These are phyloP conservation scores for Tylopilus balloui DNA, from an alignment of 768 basidiomycete species.

Conservation along the genomic window DNA sequence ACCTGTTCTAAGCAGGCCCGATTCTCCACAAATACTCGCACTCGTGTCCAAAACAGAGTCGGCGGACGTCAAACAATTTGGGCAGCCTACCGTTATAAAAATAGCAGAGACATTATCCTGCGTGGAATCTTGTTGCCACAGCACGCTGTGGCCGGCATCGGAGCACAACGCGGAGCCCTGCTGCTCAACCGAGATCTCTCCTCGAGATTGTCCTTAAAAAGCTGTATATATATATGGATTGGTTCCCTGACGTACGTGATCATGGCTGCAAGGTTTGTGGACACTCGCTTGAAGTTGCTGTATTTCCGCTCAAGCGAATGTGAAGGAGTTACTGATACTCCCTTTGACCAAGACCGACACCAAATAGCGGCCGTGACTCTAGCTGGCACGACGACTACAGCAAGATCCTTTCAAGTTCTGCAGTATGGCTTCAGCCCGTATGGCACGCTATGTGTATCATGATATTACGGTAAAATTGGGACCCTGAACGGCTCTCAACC, in stretches of 20 bases:
- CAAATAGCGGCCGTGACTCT: not conserved
- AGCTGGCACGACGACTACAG: not conserved
- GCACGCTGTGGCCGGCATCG: too few species aligned
- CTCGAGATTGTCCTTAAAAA: conserved; percentile 6
- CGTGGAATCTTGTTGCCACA: too few species aligned
- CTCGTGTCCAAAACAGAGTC: too few species aligned
- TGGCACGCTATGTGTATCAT: conserved; percentile 1
- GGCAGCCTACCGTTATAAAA: too few species aligned
- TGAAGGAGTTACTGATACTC: too few species aligned
- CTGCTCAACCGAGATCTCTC: too few species aligned
- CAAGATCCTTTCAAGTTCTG: not conserved
- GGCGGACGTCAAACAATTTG: too few species aligned
- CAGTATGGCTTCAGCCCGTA: not conserved
- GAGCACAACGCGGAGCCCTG: too few species aligned
- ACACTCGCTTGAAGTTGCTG: conserved; percentile 9
- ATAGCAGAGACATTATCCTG: too few species aligned
- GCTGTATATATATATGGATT: conserved; percentile 7
- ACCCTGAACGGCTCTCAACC: conserved; percentile 17
- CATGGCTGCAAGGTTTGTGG: conserved; percentile 2
- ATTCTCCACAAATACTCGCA: too few species aligned
- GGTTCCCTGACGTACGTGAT: too few species aligned
- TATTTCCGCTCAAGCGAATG: conserved; percentile 30
- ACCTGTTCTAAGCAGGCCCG: too few species aligned
- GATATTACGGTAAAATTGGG: not conserved
- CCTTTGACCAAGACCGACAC: not conserved